Evolutionary conservation across 202 grass and related monocot species (phyloP), one percentile per base, ranked within the genome.

Genomic region (Dendrocalamus latiflorus): DNA sequence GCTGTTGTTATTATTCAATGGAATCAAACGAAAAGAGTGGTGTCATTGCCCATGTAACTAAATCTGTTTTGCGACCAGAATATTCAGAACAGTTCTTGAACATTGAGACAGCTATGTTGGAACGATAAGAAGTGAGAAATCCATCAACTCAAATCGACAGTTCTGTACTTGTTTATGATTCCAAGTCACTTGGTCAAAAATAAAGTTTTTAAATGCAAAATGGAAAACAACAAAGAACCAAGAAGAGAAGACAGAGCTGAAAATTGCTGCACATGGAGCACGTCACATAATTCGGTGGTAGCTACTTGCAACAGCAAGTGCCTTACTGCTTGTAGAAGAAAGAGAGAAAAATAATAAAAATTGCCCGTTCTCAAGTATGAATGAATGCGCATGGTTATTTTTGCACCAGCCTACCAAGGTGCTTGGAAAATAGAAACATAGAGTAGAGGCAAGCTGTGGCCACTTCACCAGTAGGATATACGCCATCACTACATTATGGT

Each of bases 21-120:
- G 55, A 81, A 57, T 34, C 61, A 81, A 76, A 26, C 42, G 34
- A 80, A 77, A 47, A 30, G 11, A 38, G 49, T 85, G 34, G 63
- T 21, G 63, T 65, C 64, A 28, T 57, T 81, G 70, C 64, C 64
- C 42, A 89, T 81, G 56, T 33, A 69, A 61, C 49, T 79, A 59
- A 58, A 59, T 74, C 53, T 78, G 11, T 65, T 63, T 83, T 39
- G 26, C 56, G 26, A 45, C 14, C 33, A 64, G 56, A 88, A 49
- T 44, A 36, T 76, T 72, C 65, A 47, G 20, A 47, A 37, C 21
- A 72, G 16, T 76, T 56, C 14, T 43, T 56, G 45, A 22, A 37
- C 45, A 73, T 4, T 82, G 66, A 24, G 51, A 59, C 8, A 2
- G 28, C 50, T 68, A 51, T 68, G 65, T 18, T 54, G 33, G 41